Evolutionary conservation across 2,329 filamentous ascomycete species (phyloP), one percentile per base, ranked within the genome.

Genomic region (Cryphonectria radicalis): DNA sequence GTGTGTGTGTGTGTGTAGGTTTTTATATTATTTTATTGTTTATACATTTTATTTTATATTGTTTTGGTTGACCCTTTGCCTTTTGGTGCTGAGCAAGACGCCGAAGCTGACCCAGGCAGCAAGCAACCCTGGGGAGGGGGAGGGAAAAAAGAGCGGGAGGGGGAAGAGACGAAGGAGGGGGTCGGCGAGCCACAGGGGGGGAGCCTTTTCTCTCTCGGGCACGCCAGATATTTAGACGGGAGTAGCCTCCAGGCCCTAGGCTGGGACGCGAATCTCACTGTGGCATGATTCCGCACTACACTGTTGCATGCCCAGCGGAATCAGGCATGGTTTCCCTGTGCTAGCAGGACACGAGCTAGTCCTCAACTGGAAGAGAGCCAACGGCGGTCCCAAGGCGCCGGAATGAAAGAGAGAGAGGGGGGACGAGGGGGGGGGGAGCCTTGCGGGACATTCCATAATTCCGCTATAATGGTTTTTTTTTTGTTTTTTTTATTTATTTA

Each of bases 281-380:
- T 28, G 25, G 25, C 3, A 32, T 17, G 14, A 32, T 32, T 59
- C 55, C 25, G 55, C 55, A 17, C 28, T 57, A 57, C n/a, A 10
- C 10, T 57, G 53, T 28, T 32, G 55, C 55, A 59, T 32, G 55
- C 13, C 55, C 25, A 32, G 55, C 25, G 25, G 25, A 59, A 59
- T 5, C 25, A 59, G 25, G 55, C 32, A 59, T 32, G 55, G 55
- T 7, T 17, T 17, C 4, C 25, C 25, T 6, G 55, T 11, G 25
- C 55, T 59, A 59, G 25, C n/a, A 28, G 53, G 22, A 11, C n/a
- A 10, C 17, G 4, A 42, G 40, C 42, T 65, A 65, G 43, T 65
- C 63, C 63, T 25, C 25, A 46, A 65, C 40, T 46, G 63, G 63
- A 50, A 65, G 40, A 65, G 43, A 46, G 63, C 63, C 63, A 65